Evolutionary conservation across 192 early-diverging fungal species (phyloP).

Genomic region (Gamsiella multidivaricata): DNA sequence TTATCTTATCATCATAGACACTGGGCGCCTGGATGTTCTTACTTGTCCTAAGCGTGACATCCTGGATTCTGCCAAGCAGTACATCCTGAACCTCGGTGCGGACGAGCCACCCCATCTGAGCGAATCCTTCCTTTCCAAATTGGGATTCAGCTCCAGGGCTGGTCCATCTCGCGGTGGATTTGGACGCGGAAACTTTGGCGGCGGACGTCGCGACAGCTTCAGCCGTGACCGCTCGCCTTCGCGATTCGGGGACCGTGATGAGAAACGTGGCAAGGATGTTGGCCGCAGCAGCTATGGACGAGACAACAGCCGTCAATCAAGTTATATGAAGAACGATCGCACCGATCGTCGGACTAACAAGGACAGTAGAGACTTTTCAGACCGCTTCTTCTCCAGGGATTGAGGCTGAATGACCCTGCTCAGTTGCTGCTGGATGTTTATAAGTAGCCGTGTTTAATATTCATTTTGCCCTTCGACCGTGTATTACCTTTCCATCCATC

Average conservation of each 20-base stretch:
- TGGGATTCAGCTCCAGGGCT: slow-evolving; percentile 41
- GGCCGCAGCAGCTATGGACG: neutral
- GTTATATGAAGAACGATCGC: slow-evolving; percentile 1
- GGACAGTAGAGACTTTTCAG: slow-evolving; percentile 7
- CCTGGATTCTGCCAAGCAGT: slow-evolving; percentile 48
- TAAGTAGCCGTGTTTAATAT: neutral
- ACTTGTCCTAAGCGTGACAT: slow-evolving; percentile 50
- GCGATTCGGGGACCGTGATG: slow-evolving; percentile 9
- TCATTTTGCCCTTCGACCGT: neutral
- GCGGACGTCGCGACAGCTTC: slow-evolving; percentile 9
- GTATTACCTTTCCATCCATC: neutral
- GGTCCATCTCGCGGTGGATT: slow-evolving; percentile 11
- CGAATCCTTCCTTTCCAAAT: slow-evolving; percentile 50
- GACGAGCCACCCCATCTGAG: slow-evolving; percentile 58
- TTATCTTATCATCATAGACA: too few species aligned
- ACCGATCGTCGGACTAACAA: slow-evolving; percentile 11
- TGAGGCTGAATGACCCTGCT: neutral
- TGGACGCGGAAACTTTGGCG: slow-evolving; percentile 15
- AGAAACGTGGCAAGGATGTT: neutral
- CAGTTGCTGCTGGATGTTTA: neutral
- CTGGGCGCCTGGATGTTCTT: slow-evolving; percentile 53
- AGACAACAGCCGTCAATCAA: too few species aligned
- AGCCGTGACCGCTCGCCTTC: slow-evolving; percentile 21
- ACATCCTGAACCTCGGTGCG: slow-evolving; percentile 54
- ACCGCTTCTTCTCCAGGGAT: slow-evolving; percentile 34